Base-by-base conservation (phyloP, 441 rosid species). In the Euphorbia schlechtendalii region DNA sequence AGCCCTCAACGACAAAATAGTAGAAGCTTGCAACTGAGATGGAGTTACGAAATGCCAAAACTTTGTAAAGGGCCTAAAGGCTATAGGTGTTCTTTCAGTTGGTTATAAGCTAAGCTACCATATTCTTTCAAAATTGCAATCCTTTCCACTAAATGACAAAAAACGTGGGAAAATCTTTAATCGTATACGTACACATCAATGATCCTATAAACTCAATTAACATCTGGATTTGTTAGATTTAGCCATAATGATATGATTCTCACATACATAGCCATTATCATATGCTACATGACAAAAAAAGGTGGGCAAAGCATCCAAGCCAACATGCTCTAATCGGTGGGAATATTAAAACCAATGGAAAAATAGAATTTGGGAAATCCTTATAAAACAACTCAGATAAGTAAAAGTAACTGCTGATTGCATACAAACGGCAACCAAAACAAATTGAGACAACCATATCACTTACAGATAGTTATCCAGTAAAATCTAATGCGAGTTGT, bases 41-140 rank as follows among this genome's bases (percentile, higher is more conserved):
- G 41, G 62, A 56, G 43, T 43, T 9, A 21, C 28, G 52, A 60
- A 38, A 20, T 57, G 54, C 34, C 15, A 21, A 54, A 21, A 18
- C 52, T 49, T 10, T 36, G 45, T 38, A 20, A 55, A 41, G 61
- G 52, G 5, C 24, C 20, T 2, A 2, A n/a, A n/a, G n/a, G n/a
- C n/a, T n/a, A n/a, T n/a, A 52, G 15, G 41, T 28, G 25, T 62
- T 21, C 41, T 38, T 38, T 20, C 36, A 28, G 27, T 38, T 65
- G 51, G 10, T 38, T 65, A 24, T n/a, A n/a, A n/a, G n/a, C n/a
- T 52, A 21, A 40, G 40, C 45, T 32, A 63, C 48, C 61, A 38
- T 20, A 40, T 65, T 27, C 36, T 13, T 21, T 51, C n/a, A 20
- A 51, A 20, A 20, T 20, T 56, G 27, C 49, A 65, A 28, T 17